Percentiles rank a stretch among this genome's conserved stretches.
Conservation (phyloP, 768 basidiomycete species). For the Leccinum sublutescens region DNA sequence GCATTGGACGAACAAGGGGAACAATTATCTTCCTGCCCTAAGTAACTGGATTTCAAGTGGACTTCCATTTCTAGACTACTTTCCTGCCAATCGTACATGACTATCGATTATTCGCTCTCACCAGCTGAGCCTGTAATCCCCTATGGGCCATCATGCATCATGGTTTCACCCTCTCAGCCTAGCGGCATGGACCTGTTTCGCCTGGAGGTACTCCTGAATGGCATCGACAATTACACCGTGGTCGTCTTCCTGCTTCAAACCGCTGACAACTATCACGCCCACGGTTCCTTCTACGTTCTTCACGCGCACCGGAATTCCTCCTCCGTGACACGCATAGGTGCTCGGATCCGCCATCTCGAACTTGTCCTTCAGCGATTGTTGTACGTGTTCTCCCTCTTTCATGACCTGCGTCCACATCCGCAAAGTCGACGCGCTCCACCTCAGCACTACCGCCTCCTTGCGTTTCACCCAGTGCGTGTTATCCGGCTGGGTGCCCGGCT, state of each 20-base stretch:
- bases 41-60: too few species aligned
- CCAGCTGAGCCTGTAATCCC: too few species aligned
- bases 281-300: slow-evolving; percentile 34
- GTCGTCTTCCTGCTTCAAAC: slow-evolving; percentile 31
- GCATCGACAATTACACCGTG: slow-evolving; percentile 33
- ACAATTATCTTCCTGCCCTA: too few species aligned
- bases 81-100: too few species aligned
- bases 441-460: slow-evolving; percentile 31
- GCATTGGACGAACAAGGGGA: too few species aligned
- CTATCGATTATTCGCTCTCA: too few species aligned
- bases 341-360: slow-evolving; percentile 30
- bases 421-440: slow-evolving; percentile 32
- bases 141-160: too few species aligned
- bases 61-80: too few species aligned
- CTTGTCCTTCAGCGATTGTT: slow-evolving; percentile 10
- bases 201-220: slow-evolving; percentile 25
- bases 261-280: slow-evolving; percentile 37
- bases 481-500: slow-evolving; percentile 30
- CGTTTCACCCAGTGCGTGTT: slow-evolving; percentile 36
- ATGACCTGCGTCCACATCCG: slow-evolving; percentile 20
- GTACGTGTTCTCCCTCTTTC: neutral
- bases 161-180: too few species aligned
- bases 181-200: neutral
- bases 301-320: slow-evolving; percentile 35
- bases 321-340: slow-evolving; percentile 31